Percentiles rank a stretch among this genome's conserved stretches.
Conservation (phyloP, 2,329 filamentous ascomycete genomes). For the Chaetomiaceae sp. region DNA sequence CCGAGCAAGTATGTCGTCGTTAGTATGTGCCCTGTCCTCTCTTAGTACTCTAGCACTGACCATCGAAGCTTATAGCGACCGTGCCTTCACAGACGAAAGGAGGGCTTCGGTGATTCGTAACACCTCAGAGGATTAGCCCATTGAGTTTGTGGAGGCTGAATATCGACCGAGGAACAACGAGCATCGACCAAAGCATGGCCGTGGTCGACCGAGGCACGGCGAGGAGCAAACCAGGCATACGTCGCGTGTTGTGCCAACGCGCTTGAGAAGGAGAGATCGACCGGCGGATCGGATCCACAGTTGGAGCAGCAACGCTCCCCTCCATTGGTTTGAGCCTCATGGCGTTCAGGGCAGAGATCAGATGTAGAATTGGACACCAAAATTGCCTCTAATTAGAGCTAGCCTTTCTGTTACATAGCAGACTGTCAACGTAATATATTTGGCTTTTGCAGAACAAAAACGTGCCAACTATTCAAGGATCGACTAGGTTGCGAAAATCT, state of each 20-base stretch:
- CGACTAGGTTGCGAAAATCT: no score
- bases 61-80: slow-evolving; percentile 6
- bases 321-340: slow-evolving; percentile 7
- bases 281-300: slow-evolving; percentile 3
- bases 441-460: slow-evolving; percentile 1
- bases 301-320: slow-evolving; percentile 5
- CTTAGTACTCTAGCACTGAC: slow-evolving; percentile 6
- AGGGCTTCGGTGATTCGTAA: slow-evolving; percentile 11
- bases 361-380: neutral
- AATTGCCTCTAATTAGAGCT: neutral
- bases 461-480: no score
- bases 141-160: slow-evolving; percentile 10
- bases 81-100: slow-evolving; percentile 5
- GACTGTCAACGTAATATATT: slow-evolving; percentile 1
- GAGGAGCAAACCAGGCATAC: slow-evolving; percentile 5
- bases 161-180: slow-evolving; percentile 7
- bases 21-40: slow-evolving; percentile 2
- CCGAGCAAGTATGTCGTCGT: slow-evolving; percentile 2
- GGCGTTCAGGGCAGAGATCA: neutral
- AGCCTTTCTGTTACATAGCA: neutral
- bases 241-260: neutral
- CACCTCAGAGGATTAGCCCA: slow-evolving; percentile 10
- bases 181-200: slow-evolving; percentile 1
- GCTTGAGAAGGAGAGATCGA: slow-evolving; percentile 9
- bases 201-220: slow-evolving; percentile 1